A percentile compares a stretch with the other conserved stretches of the same genome.
These are phyloP conservation scores for Lipomyces oligophaga DNA, from an alignment of 805 yeast genomes.

Conservation along the genomic window DNA sequence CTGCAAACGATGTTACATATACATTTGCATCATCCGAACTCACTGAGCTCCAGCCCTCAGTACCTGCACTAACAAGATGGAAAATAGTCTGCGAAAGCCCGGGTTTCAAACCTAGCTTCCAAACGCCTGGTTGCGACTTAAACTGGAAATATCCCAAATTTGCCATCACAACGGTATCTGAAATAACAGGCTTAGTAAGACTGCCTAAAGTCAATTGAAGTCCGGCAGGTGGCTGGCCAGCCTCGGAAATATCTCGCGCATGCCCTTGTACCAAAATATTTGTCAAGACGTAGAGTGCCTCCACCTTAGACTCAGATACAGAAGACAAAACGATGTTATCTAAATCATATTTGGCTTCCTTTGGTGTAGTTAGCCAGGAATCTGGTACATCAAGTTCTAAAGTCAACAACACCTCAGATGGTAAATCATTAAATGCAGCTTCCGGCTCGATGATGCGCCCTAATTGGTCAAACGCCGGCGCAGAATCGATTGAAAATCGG, in stretches of 20 bases:
- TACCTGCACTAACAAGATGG: slow-evolving; percentile 39
- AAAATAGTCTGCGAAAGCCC: slow-evolving; percentile 46
- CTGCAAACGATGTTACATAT: slow-evolving; percentile 45
- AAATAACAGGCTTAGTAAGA: slow-evolving; percentile 30
- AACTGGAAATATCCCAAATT: slow-evolving; percentile 83
- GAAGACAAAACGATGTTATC: slow-evolving; percentile 54
- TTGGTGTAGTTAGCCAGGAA: slow-evolving; percentile 63
- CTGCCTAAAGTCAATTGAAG: slow-evolving; percentile 45
- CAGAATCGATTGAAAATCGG: slow-evolving; percentile 44
- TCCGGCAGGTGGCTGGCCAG: slow-evolving; percentile 49
- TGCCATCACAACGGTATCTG: slow-evolving; percentile 70
- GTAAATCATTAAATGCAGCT: slow-evolving; percentile 47
- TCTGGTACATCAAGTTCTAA: slow-evolving; percentile 57
- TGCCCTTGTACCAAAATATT: slow-evolving; percentile 68
- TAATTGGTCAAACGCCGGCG: slow-evolving; percentile 33
- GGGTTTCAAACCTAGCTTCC: slow-evolving; percentile 50
- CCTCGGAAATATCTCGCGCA: slow-evolving; percentile 46
- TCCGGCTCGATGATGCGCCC: slow-evolving; percentile 34
- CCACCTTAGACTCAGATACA: slow-evolving; percentile 36
- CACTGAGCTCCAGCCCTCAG: slow-evolving; percentile 5
- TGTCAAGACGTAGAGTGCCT: slow-evolving; percentile 50
- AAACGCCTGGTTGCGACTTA: slow-evolving; percentile 66
- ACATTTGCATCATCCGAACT: slow-evolving; percentile 24
- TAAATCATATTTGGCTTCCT: slow-evolving; percentile 53
- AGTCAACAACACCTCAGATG: slow-evolving; percentile 51